phyloP scores from a whole-genome alignment of 257 asterid species.

The Ophiorrhiza pumila region DNA sequence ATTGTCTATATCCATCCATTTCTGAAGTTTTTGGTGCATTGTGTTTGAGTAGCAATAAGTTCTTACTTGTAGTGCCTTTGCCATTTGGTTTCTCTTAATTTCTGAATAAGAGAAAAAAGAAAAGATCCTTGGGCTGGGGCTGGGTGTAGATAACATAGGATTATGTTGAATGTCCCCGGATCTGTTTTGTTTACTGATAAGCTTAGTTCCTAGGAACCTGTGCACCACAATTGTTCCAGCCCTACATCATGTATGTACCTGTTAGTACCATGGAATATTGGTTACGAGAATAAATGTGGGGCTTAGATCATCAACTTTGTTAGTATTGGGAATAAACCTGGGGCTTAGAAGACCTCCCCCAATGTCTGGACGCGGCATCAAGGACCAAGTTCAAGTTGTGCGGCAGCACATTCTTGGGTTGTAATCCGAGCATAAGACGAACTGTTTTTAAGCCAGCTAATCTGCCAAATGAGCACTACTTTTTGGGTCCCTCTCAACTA shows the following conservation, averaged over 20 bases:
- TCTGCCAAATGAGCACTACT: background rate
- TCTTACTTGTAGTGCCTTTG: background rate
- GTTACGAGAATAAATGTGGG: background rate
- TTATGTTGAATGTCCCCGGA: background rate
- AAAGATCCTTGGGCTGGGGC: background rate
- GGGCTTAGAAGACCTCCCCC: background rate
- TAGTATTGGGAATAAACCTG: no score
- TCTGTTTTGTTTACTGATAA: background rate
- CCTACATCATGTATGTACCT: background rate
- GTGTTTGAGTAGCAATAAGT: background rate
- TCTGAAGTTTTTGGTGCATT: background rate
- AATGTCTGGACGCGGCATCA: background rate
- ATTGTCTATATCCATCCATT: background rate
- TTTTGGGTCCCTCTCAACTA: background rate
- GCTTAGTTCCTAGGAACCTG: background rate
- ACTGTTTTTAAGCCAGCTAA: background rate
- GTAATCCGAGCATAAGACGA: background rate
- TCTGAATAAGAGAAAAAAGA: background rate
- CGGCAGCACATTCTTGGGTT: background rate
- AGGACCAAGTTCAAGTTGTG: background rate
- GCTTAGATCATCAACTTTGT: no score
- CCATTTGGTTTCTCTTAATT: background rate
- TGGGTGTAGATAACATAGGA: background rate
- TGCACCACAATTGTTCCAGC: background rate
- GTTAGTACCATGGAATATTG: background rate